Base-by-base conservation (phyloP, 2,329 filamentous ascomycete species). In the Cytospora piceae region DNA sequence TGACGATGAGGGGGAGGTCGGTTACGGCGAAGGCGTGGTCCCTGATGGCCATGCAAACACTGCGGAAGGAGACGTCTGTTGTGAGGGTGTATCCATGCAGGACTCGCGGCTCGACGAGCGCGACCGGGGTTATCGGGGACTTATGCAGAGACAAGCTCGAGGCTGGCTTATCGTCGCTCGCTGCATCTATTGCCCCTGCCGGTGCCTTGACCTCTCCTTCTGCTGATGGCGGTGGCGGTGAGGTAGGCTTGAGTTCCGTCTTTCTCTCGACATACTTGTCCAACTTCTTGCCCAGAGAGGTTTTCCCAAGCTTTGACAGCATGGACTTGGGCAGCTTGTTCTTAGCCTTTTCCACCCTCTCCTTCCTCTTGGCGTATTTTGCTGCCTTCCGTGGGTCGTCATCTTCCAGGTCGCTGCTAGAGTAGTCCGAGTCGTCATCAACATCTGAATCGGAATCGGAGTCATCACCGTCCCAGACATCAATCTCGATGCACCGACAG, bases 1-100 rank as follows among this genome's bases (percentile, higher is more conserved):
- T 97, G 71, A 97, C 90, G 67, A 98, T 94, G n/a, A 99, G 81
- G 0, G 95, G 95, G 22, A 96, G 80, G 67, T 94, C 89, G 24
- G 86, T 89, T 4, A 82, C 85, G 3, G 85, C 79, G 72, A 98
- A 98, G 1, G 91, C 93, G 72, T 89, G 86, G 64, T 96, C 87
- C 37, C 87, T 83, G 70, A 98, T 94, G 0, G 92, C 88, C 64
- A 85, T 82, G 77, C 94, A 97, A 2, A 98, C 94, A 52, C 90
- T 87, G 58, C 94, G 87, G 77, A 98, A 98, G 0, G 91, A 85
- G 49, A 97, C 87, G 67, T 95, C 91, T 71, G 91, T 94, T 20
- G 95, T 99, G 24, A 97, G 83, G 0, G 95, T 98, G 76, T 96
- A 93, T 1, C 92, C 93, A 75, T 97, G 93, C 9, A 94, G 81